Evolutionary conservation across 2,329 filamentous ascomycete genomes (phyloP).

Genomic region (Coleophoma cylindrospora): DNA sequence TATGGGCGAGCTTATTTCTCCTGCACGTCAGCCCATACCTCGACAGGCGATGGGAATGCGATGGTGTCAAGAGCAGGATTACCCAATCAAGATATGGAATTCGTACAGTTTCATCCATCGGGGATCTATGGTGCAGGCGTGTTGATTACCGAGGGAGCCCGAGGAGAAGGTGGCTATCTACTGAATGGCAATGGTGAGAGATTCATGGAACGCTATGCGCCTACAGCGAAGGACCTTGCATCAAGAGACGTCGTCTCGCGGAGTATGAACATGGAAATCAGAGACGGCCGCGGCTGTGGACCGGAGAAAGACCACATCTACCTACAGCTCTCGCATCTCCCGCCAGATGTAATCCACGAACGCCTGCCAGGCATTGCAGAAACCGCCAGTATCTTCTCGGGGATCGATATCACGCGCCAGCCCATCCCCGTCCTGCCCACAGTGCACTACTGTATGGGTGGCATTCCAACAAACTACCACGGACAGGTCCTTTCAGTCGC

Average conservation of each 20-base stretch:
- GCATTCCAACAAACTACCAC: slow-evolving; percentile 43
- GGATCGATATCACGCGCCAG: slow-evolving; percentile 41
- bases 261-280: slow-evolving; percentile 43
- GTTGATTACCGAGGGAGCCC: slow-evolving; percentile 43
- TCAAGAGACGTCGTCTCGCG: slow-evolving; percentile 41
- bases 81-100: slow-evolving; percentile 44
- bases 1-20: slow-evolving; percentile 46
- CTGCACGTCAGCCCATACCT: slow-evolving; percentile 42
- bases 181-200: slow-evolving; percentile 42
- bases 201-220: slow-evolving; percentile 47
- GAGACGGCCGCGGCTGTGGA: slow-evolving; percentile 38
- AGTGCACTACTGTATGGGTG: slow-evolving; percentile 47
- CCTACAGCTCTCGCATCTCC: slow-evolving; percentile 41
- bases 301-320: slow-evolving; percentile 40
- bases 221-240: slow-evolving; percentile 43
- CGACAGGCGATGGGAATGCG: slow-evolving; percentile 43
- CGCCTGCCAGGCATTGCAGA: slow-evolving; percentile 44
- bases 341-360: slow-evolving; percentile 39
- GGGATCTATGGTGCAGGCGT: slow-evolving; percentile 45
- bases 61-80: slow-evolving; percentile 43
- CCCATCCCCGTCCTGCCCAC: slow-evolving; percentile 45
- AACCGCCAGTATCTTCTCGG: slow-evolving; percentile 42
- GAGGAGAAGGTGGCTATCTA: slow-evolving; percentile 43
- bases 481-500: slow-evolving; percentile 39
- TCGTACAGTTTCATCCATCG: slow-evolving; percentile 44